Base-by-base conservation (phyloP, 306 rosid genomes). In the Gleditsia sinensis region DNA sequence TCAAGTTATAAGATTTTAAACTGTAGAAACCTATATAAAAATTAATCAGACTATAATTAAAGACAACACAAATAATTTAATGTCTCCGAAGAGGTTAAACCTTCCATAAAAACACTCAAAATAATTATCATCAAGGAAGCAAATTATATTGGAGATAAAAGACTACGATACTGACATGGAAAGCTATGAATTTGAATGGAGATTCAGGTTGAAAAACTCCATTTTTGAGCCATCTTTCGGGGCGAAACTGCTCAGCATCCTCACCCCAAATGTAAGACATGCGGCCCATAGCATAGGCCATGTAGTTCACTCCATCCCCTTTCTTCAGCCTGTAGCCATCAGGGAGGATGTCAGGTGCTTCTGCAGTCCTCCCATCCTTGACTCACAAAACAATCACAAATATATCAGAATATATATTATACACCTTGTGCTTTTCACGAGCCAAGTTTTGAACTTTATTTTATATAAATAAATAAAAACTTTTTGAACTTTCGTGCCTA, bases 201-300 rank as follows among this genome's bases (percentile, higher is more conserved):
- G 94, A 90, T 77, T 90, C 78, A 0, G 88, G 84, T 66, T 84
- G 90, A 24, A 90, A 90, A 75, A 61, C 24, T 48, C 85, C 92
- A 27, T 88, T 51, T 4, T 75, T 40, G 43, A 92, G 88, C 94
- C 94, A 90, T 86, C 96, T 85, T 82, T 90, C 87, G 0, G 94
- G 97, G 6, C 68, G 65, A 48, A 92, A 92, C 9, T 86, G 90
- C 49, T 78, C 77, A 0, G 91, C 88, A 72, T 92, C 89, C 50
- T 85, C 85, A 2, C 96, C 97, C 97, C 93, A 89, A 46, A 92
- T 79, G 17, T 78, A 77, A 58, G 86, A 27, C 90, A 90, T 89
- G 16, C 97, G 80, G 9, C 92, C 96, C 92, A 90, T 86, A 36
- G 83, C 69, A 78, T 89, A 89, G 34, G 90, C 75, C 81, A 92